A percentile compares a stretch with the other conserved stretches of the same genome.
These are phyloP conservation scores for Atkinsonella hypoxylon DNA, from an alignment of 2,329 filamentous ascomycete genomes.

Conservation along the genomic window DNA sequence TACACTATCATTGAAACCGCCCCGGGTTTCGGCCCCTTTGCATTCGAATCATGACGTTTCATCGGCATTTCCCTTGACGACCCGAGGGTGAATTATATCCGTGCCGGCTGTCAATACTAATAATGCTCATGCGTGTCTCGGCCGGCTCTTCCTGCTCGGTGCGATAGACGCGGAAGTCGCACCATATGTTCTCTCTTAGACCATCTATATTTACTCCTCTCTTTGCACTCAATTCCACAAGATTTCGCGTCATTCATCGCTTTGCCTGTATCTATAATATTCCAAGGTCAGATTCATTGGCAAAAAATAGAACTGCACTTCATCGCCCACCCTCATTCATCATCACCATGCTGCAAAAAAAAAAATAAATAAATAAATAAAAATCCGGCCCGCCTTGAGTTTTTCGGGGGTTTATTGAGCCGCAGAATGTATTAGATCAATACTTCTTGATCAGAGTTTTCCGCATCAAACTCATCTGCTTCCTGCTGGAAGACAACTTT, in stretches of 20 bases:
- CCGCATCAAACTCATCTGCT: constrained; percentile 43
- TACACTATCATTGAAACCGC: too few species aligned
- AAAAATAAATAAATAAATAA: too few species aligned
- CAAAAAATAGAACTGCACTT: not conserved
- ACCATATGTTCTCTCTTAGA: not conserved
- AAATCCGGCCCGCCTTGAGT: not conserved
- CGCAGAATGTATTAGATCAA: not conserved
- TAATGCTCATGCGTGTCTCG: too few species aligned
- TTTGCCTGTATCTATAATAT: not conserved
- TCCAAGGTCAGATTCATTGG: not conserved
- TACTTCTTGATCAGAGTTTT: constrained; percentile 29
- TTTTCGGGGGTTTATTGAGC: not conserved
- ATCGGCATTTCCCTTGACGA: too few species aligned
- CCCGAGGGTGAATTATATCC: too few species aligned
- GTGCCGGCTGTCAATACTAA: too few species aligned
- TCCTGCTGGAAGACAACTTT: constrained; percentile 70
- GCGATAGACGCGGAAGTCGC: not conserved
- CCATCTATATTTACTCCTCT: not conserved
- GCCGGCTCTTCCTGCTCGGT: too few species aligned
- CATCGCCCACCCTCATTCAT: not conserved
- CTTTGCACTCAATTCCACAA: not conserved
- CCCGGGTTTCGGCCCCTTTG: too few species aligned
- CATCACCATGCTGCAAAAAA: not conserved
- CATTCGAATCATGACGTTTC: too few species aligned
- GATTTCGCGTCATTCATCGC: not conserved